Evolutionary conservation across 768 basidiomycete genomes (phyloP).

Genomic region (Crucibulum laeve): DNA sequence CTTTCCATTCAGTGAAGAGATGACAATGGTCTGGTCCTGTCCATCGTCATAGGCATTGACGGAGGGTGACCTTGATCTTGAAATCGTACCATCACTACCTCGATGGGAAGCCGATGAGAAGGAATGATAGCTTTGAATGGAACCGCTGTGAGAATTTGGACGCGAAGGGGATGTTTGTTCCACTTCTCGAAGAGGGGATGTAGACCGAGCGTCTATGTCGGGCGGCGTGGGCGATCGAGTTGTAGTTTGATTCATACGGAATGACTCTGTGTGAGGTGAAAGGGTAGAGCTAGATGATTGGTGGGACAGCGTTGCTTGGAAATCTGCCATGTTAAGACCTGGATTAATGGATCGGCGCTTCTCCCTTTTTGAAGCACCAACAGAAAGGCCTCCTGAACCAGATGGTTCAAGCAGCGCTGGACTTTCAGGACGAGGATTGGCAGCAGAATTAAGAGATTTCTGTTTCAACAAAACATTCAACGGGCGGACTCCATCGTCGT

Average conservation of each 20-base stretch:
- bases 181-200: constrained; percentile 16
- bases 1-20: constrained; percentile 26
- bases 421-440: background rate
- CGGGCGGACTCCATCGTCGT: constrained; percentile 41
- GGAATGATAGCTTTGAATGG: constrained; percentile 21
- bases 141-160: constrained; percentile 25
- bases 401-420: constrained; percentile 1
- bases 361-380: constrained; percentile 30
- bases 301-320: constrained; percentile 17
- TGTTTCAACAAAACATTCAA: constrained; percentile 30
- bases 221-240: constrained; percentile 22
- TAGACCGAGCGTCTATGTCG: constrained; percentile 19
- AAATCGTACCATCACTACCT: constrained; percentile 3
- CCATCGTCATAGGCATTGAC: constrained; percentile 25
- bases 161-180: constrained; percentile 12
- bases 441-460: constrained; percentile 13
- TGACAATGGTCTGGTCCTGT: constrained; percentile 36
- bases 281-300: constrained; percentile 19
- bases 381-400: constrained; percentile 28
- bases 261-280: constrained; percentile 25
- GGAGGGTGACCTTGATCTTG: constrained; percentile 32
- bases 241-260: constrained; percentile 14
- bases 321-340: constrained; percentile 30
- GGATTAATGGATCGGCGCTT: constrained; percentile 50
- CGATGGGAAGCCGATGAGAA: constrained; percentile 13